Percentiles rank a stretch among this genome's conserved stretches.
Conservation (phyloP, 805 yeast genomes). For the Gaillardinia entomophila region DNA sequence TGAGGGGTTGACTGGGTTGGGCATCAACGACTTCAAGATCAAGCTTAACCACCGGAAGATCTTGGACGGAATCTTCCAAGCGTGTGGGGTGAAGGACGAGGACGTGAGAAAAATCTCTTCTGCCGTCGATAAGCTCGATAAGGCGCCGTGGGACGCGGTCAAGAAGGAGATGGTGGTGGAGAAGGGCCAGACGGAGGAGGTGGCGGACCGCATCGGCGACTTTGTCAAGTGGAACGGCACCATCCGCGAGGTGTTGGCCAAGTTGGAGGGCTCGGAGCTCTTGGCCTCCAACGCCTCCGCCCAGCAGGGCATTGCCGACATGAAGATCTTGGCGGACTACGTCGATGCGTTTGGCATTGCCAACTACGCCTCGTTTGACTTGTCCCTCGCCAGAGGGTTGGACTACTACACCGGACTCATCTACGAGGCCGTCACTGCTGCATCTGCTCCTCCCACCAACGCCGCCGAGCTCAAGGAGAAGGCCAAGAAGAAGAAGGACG, state of each 20-base stretch:
- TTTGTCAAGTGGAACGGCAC: constrained; percentile 83
- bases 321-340: constrained; percentile 68
- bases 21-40: constrained; percentile 83
- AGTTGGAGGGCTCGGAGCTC: constrained; percentile 51
- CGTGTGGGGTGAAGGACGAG: constrained; percentile 90
- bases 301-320: constrained; percentile 73
- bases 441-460: constrained; percentile 90
- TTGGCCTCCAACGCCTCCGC: constrained; percentile 68
- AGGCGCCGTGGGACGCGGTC: constrained; percentile 92
- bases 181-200: constrained; percentile 84
- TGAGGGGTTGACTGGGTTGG: constrained; percentile 79
- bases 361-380: constrained; percentile 70
- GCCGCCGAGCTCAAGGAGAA: constrained; percentile 61
- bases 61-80: constrained; percentile 90
- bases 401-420: constrained; percentile 97
- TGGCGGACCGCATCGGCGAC: constrained; percentile 89
- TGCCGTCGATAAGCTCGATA: constrained; percentile 96
- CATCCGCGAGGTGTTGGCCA: constrained; percentile 53
- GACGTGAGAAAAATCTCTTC: constrained; percentile 91
- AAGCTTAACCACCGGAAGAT: constrained; percentile 94
- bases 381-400: constrained; percentile 94
- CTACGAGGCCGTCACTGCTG: constrained; percentile 92
- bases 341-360: constrained; percentile 78
- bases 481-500: constrained; percentile 44
- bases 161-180: constrained; percentile 88